Percentiles rank a stretch among this genome's conserved stretches.
Conservation (phyloP, 805 yeast genomes). For the Torulaspora microellipsoides region DNA sequence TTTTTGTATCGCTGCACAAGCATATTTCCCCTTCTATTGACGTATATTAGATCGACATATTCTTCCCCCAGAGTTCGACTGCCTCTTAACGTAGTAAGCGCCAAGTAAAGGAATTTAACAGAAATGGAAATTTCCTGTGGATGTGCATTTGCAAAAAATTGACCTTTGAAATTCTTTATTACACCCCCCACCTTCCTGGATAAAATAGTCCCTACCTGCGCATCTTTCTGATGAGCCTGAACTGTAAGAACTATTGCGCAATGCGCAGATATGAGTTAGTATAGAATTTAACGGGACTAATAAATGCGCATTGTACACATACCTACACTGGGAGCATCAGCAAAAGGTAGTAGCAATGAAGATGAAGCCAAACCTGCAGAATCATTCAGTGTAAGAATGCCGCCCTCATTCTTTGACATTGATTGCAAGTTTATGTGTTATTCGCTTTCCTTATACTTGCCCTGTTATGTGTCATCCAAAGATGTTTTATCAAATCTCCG, state of each 20-base stretch:
- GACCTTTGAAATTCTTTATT: slow-evolving; percentile 50
- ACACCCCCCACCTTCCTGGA: slow-evolving; percentile 53
- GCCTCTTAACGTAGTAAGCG: slow-evolving; percentile 69
- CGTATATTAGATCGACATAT: slow-evolving; percentile 76
- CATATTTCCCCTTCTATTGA: slow-evolving; percentile 46
- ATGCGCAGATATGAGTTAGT: not conserved
- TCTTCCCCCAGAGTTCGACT: slow-evolving; percentile 90
- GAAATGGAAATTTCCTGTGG: slow-evolving; percentile 56
- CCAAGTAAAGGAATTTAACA: slow-evolving; percentile 60
- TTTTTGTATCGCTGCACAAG: slow-evolving; percentile 47
- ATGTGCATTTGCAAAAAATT: slow-evolving; percentile 58
- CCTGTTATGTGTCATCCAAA: too few species aligned
- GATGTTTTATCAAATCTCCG: too few species aligned
- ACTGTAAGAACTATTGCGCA: slow-evolving; percentile 37
- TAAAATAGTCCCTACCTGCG: slow-evolving; percentile 57
- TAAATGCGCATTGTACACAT: slow-evolving; percentile 29
- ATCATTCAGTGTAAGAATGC: too few species aligned
- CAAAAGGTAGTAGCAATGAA: slow-evolving; percentile 47
- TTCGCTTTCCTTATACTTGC: too few species aligned
- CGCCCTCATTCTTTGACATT: too few species aligned
- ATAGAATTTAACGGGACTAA: not conserved
- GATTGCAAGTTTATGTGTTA: too few species aligned
- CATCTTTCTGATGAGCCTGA: slow-evolving; percentile 87
- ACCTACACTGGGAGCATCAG: slow-evolving; percentile 85
- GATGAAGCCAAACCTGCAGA: not conserved